Percentiles rank a stretch among this genome's conserved stretches.
These are phyloP conservation scores for Fragaria vesca DNA, from an alignment of 306 rosid species.

Conservation along the genomic window DNA sequence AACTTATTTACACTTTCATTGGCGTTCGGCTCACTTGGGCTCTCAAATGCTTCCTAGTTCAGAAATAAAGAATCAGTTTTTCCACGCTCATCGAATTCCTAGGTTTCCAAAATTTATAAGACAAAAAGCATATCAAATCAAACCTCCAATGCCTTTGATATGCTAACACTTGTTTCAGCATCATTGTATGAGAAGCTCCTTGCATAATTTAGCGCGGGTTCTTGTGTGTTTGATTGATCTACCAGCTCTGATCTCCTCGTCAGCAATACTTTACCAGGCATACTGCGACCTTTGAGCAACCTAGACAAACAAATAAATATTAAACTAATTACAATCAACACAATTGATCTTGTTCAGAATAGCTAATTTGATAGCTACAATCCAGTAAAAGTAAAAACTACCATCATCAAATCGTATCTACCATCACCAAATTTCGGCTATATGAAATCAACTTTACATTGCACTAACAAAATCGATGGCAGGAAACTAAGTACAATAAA, in stretches of 20 bases:
- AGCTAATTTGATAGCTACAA: neutral
- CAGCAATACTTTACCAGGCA: constrained; percentile 84
- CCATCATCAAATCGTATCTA: neutral
- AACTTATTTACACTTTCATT: constrained; percentile 44
- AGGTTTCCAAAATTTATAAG: neutral
- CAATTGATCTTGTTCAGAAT: neutral
- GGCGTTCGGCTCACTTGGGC: constrained; percentile 38
- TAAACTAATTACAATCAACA: neutral
- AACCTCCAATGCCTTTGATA: constrained; percentile 57
- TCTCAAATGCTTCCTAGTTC: constrained; percentile 62
- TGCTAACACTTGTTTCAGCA: constrained; percentile 58
- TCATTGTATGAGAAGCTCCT: constrained; percentile 63
- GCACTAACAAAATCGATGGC: neutral
- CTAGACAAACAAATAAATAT: constrained; percentile 32
- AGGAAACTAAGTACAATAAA: neutral
- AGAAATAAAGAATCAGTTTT: constrained; percentile 31
- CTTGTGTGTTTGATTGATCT: constrained; percentile 39
- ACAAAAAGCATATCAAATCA: constrained; percentile 14
- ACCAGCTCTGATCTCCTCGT: constrained; percentile 57
- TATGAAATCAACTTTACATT: neutral
- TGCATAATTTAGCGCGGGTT: constrained; percentile 42
- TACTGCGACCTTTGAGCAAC: constrained; percentile 89
- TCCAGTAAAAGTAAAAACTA: neutral
- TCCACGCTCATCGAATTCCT: neutral
- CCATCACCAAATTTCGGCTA: neutral